These are phyloP conservation scores for Hymenoscyphus fraxineus DNA, from an alignment of 2,329 filamentous ascomycete genomes.

Conservation along the genomic window DNA sequence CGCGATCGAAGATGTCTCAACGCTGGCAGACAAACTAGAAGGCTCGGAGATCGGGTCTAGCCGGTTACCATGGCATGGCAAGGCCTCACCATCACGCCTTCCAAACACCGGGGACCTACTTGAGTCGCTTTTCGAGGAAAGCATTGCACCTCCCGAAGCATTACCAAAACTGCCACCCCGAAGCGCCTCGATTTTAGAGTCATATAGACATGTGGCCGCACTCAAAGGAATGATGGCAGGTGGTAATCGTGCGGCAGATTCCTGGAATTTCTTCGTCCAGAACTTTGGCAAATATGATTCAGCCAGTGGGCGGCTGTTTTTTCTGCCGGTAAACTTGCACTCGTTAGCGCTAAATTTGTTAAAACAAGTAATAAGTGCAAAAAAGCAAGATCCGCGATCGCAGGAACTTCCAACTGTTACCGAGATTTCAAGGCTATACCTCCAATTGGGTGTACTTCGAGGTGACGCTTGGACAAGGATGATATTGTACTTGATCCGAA, in stretches of 20 bases:
- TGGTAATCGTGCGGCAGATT: slow-evolving; percentile 20
- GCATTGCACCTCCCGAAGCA: slow-evolving; percentile 17
- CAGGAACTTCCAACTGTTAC: slow-evolving; percentile 27
- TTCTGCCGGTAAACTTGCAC: slow-evolving; percentile 22
- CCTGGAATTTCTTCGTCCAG: slow-evolving; percentile 33
- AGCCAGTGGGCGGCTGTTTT: slow-evolving; percentile 3
- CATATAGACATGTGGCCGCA: slow-evolving; percentile 29
- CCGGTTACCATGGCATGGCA: neutral
- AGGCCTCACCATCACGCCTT: neutral
- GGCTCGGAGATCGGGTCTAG: slow-evolving; percentile 2
- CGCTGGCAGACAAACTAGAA: slow-evolving; percentile 9
- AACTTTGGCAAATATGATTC: slow-evolving; percentile 27
- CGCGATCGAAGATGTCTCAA: slow-evolving; percentile 8
- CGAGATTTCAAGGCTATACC: slow-evolving; percentile 28
- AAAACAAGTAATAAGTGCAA: slow-evolving; percentile 24
- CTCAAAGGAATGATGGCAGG: slow-evolving; percentile 30
- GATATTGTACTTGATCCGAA: slow-evolving; percentile 24
- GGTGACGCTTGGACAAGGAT: slow-evolving; percentile 29
- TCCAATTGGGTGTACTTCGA: slow-evolving; percentile 26
- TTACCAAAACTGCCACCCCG: slow-evolving; percentile 8
- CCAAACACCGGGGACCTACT: slow-evolving; percentile 26
- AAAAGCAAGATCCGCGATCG: slow-evolving; percentile 21
- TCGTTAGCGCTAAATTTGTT: slow-evolving; percentile 20
- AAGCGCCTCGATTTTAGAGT: slow-evolving; percentile 19
- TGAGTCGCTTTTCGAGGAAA: slow-evolving; percentile 34